Percentiles rank a stretch among this genome's conserved stretches.
phyloP scores from a whole-genome alignment of 139 green algal species.

The Tetradesmus obliquus region DNA sequence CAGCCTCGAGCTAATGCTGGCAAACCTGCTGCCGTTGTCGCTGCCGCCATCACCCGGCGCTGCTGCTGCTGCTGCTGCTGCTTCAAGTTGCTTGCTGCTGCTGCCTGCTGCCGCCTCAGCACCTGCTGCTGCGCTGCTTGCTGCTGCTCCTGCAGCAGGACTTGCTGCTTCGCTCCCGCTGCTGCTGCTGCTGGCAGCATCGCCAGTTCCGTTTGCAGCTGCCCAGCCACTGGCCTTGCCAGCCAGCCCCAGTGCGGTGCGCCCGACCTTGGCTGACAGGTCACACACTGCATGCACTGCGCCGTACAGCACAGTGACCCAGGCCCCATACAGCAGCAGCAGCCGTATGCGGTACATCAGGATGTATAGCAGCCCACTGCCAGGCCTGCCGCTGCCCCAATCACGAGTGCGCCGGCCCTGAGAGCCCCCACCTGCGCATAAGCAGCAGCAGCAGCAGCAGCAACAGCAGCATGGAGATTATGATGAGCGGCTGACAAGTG shows the following conservation, averaged over 20 bases:
- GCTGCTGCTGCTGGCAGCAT: neutral
- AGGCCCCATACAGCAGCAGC: slow-evolving; percentile 24
- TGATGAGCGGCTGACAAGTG: too few relatives aligned
- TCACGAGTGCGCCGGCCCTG: neutral
- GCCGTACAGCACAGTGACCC: slow-evolving; percentile 32
- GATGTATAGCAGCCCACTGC: slow-evolving; percentile 34
- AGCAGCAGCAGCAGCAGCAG: neutral
- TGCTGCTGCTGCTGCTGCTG: slow-evolving; percentile 19
- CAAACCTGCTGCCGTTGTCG: neutral
- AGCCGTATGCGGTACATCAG: slow-evolving; percentile 41
- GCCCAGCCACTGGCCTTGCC: neutral
- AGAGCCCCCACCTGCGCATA: slow-evolving; percentile 9
- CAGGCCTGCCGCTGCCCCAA: slow-evolving; percentile 35
- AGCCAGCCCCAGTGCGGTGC: neutral
- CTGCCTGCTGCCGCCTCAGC: neutral
- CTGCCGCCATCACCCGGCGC: neutral
- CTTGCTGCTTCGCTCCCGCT: neutral
- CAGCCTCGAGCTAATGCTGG: neutral
- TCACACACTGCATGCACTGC: slow-evolving; percentile 23
- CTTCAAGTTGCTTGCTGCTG: neutral
- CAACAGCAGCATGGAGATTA: neutral
- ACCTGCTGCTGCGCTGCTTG: neutral
- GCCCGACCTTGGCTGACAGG: neutral
- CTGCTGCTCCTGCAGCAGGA: neutral
- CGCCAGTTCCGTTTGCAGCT: neutral